Conservation (phyloP, 805 yeast genomes). For the Nakazawaea populi region DNA sequence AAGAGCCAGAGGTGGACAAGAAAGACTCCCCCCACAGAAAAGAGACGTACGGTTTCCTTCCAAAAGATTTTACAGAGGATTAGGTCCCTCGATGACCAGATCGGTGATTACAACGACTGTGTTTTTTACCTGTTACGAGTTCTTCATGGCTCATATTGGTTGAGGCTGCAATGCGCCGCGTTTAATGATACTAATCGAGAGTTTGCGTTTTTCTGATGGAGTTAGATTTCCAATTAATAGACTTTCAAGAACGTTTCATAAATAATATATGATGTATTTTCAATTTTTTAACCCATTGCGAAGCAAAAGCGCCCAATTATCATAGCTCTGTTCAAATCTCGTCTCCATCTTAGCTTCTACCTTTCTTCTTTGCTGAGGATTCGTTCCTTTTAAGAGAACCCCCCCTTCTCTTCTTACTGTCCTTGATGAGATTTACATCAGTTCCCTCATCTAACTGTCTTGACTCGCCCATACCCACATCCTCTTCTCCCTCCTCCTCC, state of each 20-base stretch:
- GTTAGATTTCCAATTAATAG: no score
- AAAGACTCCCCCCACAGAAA: slow-evolving; percentile 29
- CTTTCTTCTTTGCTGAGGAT: slow-evolving; percentile 12
- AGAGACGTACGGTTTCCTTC: slow-evolving; percentile 33
- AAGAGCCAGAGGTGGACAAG: slow-evolving; percentile 39
- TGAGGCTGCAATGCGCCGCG: background rate
- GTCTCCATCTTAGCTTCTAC: slow-evolving; percentile 8
- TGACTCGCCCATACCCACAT: no score
- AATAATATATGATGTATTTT: no score
- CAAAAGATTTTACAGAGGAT: slow-evolving; percentile 63
- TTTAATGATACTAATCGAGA: no score
- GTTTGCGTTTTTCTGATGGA: no score
- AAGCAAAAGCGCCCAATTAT: background rate
- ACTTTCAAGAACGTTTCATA: background rate
- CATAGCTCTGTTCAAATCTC: background rate
- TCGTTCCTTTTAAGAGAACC: slow-evolving; percentile 26
- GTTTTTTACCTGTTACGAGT: slow-evolving; percentile 70
- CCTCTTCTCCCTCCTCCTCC: background rate
- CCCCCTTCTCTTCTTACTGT: background rate
- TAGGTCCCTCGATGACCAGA: slow-evolving; percentile 68
- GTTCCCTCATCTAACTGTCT: no score
- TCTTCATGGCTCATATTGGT: slow-evolving; percentile 49
- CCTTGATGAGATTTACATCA: no score
- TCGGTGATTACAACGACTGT: slow-evolving; percentile 70
- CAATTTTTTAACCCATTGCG: no score